These are phyloP conservation scores for Zelopaecilomyces penicillatus DNA, from an alignment of 2,329 filamentous ascomycete species.

Conservation along the genomic window DNA sequence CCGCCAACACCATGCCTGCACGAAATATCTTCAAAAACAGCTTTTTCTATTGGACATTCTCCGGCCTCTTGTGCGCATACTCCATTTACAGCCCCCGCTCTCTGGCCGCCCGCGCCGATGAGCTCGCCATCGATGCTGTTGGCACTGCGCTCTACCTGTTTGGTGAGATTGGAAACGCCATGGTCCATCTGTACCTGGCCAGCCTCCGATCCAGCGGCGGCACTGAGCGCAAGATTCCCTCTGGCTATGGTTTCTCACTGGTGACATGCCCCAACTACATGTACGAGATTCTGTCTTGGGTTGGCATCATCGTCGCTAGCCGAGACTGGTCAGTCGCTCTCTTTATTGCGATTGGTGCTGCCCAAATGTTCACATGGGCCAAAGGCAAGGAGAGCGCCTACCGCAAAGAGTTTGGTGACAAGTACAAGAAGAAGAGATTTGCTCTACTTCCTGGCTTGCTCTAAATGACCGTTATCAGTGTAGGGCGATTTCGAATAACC, in stretches of 20 bases:
- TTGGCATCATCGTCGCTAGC: slow-evolving; percentile 70
- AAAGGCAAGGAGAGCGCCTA: slow-evolving; percentile 87
- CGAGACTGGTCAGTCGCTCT: slow-evolving; percentile 69
- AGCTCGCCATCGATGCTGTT: slow-evolving; percentile 48
- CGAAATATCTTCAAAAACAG: slow-evolving; percentile 92
- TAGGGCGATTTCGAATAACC: no score
- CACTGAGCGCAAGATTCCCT: slow-evolving; percentile 80
- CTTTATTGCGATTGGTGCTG: slow-evolving; percentile 65
- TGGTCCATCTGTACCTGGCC: slow-evolving; percentile 71
- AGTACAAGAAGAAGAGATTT: slow-evolving; percentile 91
- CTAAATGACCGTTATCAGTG: slow-evolving; percentile 29
- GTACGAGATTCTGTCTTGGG: slow-evolving; percentile 83
- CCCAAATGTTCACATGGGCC: slow-evolving; percentile 82
- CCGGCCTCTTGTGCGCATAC: slow-evolving; percentile 72
- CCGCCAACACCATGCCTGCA: slow-evolving; percentile 85
- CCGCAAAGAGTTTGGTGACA: slow-evolving; percentile 81
- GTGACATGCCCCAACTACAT: slow-evolving; percentile 98
- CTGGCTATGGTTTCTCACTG: slow-evolving; percentile 71
- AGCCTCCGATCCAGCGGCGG: slow-evolving; percentile 69
- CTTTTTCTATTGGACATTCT: slow-evolving; percentile 83
- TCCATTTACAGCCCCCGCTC: slow-evolving; percentile 76
- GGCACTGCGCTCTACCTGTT: slow-evolving; percentile 67
- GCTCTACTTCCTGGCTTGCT: slow-evolving; percentile 72
- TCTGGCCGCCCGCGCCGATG: slow-evolving; percentile 48
- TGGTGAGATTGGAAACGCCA: slow-evolving; percentile 72